Base-by-base conservation (phyloP, 1,284 basidiomycete genomes). In the Agroathelia rolfsii region DNA sequence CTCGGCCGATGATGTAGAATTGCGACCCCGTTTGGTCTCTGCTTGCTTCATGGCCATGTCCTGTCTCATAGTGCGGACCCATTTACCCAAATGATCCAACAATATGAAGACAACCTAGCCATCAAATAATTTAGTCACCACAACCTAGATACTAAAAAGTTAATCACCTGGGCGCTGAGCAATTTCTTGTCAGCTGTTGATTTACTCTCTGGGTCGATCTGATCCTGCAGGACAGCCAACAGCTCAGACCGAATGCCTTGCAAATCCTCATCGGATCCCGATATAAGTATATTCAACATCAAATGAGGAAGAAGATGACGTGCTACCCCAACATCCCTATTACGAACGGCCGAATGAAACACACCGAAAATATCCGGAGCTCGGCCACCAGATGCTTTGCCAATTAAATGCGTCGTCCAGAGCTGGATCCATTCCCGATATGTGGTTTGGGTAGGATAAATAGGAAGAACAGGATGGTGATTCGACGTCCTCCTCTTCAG, bases 371-470 rank as follows among this genome's bases (percentile, higher is more conserved):
- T 77, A 14, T 58, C 60, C 38, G 62, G 56, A 3, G 83, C 83
- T 19, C 60, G 64, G 3, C 52, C 47, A n/a, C 72, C 74, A 2
- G 70, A 69, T 2, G 66, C 68, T 49, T 69, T 62, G 7, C 72
- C 66, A 36, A 97, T 87, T n/a, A 99, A 72, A 50, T 87, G 72
- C 8, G 73, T 69, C 0, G 86, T 79, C 93, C 94, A 98, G 0
- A 72, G 55, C 44, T 95, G 89, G 14, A 98, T 70, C 95, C 95
- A 99, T 54, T 98, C 93, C 29, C 93, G 77, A 56, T 95, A 98
- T 0, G 88, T 90, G 4, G 70, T 56, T 34, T 79, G 70, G 3
- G 62, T 60, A 1, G 70, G 64, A 56, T 97, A 99, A 34, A 96
- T 76, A 3, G 92, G 90, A 13, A 56, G 50, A 5, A 48, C 41